Conservation (phyloP, 164 flowering plant genomes). For the Akebia trifoliata region DNA sequence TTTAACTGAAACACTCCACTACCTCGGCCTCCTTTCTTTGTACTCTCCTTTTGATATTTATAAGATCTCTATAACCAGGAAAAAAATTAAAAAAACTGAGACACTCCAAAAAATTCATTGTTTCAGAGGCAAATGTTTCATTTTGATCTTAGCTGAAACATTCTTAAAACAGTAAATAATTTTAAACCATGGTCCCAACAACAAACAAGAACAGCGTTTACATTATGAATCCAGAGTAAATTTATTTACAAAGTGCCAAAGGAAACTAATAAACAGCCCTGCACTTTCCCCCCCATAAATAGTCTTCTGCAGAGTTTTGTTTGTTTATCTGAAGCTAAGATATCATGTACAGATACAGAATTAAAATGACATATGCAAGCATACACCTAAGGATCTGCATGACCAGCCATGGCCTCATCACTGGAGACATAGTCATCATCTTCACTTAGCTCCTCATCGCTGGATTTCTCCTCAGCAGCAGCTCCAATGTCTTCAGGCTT, state of each 20-base stretch:
- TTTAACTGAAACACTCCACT: no score
- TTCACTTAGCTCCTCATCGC: slow-evolving; percentile 60
- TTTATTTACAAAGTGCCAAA: slow-evolving; percentile 32
- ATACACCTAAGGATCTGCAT: slow-evolving; percentile 34
- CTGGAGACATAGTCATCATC: slow-evolving; percentile 50
- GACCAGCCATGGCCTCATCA: slow-evolving; percentile 45
- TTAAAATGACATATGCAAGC: not conserved
- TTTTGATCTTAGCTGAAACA: not conserved
- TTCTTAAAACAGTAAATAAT: no score
- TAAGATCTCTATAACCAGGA: no score
- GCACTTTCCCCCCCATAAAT: slow-evolving; percentile 11
- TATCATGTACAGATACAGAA: slow-evolving; percentile 34
- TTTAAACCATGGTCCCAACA: not conserved
- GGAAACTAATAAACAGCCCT: slow-evolving; percentile 7
- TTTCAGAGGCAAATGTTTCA: not conserved
- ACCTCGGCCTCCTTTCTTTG: no score
- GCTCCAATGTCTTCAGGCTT: slow-evolving; percentile 54
- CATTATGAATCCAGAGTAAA: slow-evolving; percentile 10
- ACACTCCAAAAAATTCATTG: no score
- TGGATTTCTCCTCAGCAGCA: slow-evolving; percentile 41
- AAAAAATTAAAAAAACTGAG: no score
- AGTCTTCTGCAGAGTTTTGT: slow-evolving; percentile 12
- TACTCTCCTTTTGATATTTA: no score
- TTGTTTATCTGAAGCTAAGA: slow-evolving; percentile 13
- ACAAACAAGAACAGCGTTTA: not conserved